Conservation (phyloP, 257 asterid genomes). For the Solanum megistacrolobum region DNA sequence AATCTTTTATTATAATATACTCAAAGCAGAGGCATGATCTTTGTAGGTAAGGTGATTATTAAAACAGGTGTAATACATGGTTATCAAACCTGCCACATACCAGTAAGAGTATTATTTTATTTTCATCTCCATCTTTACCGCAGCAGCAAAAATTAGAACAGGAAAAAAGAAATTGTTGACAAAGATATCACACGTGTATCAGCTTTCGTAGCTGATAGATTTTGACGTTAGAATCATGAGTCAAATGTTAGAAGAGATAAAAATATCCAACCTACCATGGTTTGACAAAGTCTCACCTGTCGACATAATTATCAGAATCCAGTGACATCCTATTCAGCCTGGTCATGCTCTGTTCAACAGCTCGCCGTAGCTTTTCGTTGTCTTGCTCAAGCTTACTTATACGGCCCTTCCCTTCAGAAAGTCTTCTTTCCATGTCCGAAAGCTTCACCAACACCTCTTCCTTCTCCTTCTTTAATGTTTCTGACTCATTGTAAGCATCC, state of each 20-base stretch:
- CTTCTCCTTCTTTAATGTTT: constrained; percentile 51
- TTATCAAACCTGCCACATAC: background rate
- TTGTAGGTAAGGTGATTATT: background rate
- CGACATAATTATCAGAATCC: constrained; percentile 94
- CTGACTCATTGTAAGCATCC: constrained; percentile 67
- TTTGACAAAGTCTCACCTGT: constrained; percentile 48
- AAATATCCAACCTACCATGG: background rate
- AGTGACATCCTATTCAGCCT: constrained; percentile 97
- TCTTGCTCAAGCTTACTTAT: constrained; percentile 84
- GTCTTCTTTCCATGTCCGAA: constrained; percentile 51
- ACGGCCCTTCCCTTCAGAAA: constrained; percentile 66
- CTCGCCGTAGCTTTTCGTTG: constrained; percentile 88
- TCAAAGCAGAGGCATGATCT: background rate
- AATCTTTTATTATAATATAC: background rate
- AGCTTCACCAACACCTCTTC: constrained; percentile 51
- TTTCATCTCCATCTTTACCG: background rate
- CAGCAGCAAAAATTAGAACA: background rate
- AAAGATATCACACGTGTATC: background rate
- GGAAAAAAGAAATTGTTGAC: background rate
- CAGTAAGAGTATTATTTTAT: background rate
- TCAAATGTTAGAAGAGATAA: background rate
- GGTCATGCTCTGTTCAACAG: constrained; percentile 94
- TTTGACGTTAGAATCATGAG: background rate
- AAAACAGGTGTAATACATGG: background rate
- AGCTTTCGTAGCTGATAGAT: background rate